Percentiles rank a stretch among this genome's conserved stretches.
phyloP scores from a whole-genome alignment of 108 stramenopile species.

The Stephanodiscus triporus region DNA sequence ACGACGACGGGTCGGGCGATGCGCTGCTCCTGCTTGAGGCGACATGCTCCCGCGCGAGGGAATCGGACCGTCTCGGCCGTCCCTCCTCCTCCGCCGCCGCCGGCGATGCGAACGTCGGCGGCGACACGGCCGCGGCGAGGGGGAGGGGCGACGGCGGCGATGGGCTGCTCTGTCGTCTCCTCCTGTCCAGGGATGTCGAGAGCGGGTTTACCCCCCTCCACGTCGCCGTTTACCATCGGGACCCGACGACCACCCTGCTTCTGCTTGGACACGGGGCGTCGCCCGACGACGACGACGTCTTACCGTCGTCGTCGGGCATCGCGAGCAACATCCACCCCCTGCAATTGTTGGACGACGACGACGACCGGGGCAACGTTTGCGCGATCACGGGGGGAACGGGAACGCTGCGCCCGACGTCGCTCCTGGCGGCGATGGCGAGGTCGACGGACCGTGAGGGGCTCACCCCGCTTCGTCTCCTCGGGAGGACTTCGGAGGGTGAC shows the following conservation, averaged over 20 bases:
- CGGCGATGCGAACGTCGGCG: too few relatives aligned
- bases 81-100: not conserved
- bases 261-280: slow-evolving; percentile 55
- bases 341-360: slow-evolving; percentile 18
- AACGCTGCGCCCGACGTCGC: too few relatives aligned
- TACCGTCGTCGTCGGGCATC: not conserved
- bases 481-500: slow-evolving; percentile 47
- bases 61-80: not conserved
- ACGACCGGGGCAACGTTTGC: not conserved
- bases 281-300: not conserved
- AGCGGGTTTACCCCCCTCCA: slow-evolving; percentile 76
- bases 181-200: slow-evolving; percentile 51
- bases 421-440: not conserved
- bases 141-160: not conserved
- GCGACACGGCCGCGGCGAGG: too few relatives aligned
- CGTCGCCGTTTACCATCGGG: slow-evolving; percentile 54
- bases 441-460: slow-evolving; percentile 62
- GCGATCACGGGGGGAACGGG: not conserved
- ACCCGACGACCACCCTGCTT: slow-evolving; percentile 57
- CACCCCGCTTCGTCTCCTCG: slow-evolving; percentile 66
- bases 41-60: not conserved
- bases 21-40: too few relatives aligned
- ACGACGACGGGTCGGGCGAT: too few relatives aligned
- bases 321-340: slow-evolving; percentile 31
- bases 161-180: slow-evolving; percentile 2